These are phyloP conservation scores for Ophiostoma quercus DNA, from an alignment of 2,329 filamentous ascomycete species.

Conservation along the genomic window DNA sequence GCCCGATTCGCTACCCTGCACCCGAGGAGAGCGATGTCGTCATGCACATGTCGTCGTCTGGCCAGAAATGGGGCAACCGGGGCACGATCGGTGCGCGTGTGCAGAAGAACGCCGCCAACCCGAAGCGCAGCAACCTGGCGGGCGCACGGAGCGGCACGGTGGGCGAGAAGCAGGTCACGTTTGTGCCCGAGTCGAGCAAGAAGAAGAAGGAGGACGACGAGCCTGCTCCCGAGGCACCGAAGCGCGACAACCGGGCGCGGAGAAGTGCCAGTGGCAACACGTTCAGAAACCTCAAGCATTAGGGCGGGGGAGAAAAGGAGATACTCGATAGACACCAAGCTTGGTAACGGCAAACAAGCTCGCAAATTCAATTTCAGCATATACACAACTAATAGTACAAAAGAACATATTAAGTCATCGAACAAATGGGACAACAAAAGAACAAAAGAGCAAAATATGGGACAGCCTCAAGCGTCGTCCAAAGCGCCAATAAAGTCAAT, in stretches of 20 bases:
- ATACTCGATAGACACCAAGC: constrained; percentile 8
- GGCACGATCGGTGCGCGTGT: constrained; percentile 51
- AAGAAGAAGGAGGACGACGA: constrained; percentile 40
- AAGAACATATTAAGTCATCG: neutral
- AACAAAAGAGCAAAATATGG: neutral
- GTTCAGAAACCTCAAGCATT: constrained; percentile 55
- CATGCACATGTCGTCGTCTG: constrained; percentile 66
- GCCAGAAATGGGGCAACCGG: constrained; percentile 55
- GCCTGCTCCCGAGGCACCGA: constrained; percentile 31
- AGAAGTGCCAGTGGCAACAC: constrained; percentile 72
- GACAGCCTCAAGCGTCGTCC: neutral
- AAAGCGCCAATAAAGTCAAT: constrained; percentile 4
- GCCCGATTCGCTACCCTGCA: constrained; percentile 35
- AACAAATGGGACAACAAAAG: neutral
- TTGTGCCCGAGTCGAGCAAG: constrained; percentile 57
- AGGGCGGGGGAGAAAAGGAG: constrained; percentile 4
- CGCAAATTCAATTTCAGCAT: constrained; percentile 2
- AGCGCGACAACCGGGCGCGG: constrained; percentile 41
- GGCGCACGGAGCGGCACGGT: constrained; percentile 40
- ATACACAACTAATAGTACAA: neutral
- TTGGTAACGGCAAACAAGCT: constrained; percentile 14
- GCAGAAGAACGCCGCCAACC: constrained; percentile 39
- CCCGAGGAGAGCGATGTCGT: constrained; percentile 35
- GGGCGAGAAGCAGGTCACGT: constrained; percentile 66
- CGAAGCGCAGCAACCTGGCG: constrained; percentile 27